These are phyloP conservation scores for Fusarium sp. DNA, from an alignment of 2,329 filamentous ascomycete genomes.

Conservation along the genomic window DNA sequence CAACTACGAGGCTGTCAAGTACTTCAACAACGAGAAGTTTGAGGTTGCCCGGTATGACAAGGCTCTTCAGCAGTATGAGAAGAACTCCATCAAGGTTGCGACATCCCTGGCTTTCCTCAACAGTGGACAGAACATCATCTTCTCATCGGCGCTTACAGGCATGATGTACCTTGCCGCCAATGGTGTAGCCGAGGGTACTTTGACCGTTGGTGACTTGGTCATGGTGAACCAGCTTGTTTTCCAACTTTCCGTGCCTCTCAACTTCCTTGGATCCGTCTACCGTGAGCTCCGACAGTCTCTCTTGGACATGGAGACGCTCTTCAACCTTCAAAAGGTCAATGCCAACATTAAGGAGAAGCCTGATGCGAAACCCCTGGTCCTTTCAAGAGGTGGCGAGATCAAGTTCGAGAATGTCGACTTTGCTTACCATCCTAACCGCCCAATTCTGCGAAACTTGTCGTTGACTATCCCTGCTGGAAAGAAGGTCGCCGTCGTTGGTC, in stretches of 20 bases:
- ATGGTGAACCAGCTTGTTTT: conserved; percentile 99
- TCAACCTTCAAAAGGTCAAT: conserved; percentile 97
- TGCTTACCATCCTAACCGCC: conserved; percentile 85
- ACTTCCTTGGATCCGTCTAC: conserved; percentile 98
- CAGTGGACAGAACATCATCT: conserved; percentile 95
- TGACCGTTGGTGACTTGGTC: conserved; percentile 95
- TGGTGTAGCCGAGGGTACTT: conserved; percentile 79
- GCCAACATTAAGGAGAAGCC: conserved; percentile 82
- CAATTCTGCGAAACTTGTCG: conserved; percentile 83
- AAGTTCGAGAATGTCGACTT: conserved; percentile 95
- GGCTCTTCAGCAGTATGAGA: conserved; percentile 85
- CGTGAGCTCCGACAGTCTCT: conserved; percentile 93
- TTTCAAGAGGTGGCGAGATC: conserved; percentile 85
- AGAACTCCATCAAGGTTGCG: conserved; percentile 94
- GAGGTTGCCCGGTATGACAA: conserved; percentile 91
- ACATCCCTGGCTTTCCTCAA: conserved; percentile 94
- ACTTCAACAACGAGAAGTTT: conserved; percentile 98
- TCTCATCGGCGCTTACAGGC: conserved; percentile 87
- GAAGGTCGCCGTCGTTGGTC: conserved; percentile 94
- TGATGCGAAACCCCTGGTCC: conserved; percentile 74
- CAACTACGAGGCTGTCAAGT: conserved; percentile 99
- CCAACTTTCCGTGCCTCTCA: conserved; percentile 94
- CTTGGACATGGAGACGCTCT: conserved; percentile 97
- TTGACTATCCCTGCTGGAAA: conserved; percentile 94
- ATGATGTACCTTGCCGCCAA: conserved; percentile 99